Evolutionary conservation across 169 alveolate genomes (phyloP).

Genomic region (Theileria parva): DNA sequence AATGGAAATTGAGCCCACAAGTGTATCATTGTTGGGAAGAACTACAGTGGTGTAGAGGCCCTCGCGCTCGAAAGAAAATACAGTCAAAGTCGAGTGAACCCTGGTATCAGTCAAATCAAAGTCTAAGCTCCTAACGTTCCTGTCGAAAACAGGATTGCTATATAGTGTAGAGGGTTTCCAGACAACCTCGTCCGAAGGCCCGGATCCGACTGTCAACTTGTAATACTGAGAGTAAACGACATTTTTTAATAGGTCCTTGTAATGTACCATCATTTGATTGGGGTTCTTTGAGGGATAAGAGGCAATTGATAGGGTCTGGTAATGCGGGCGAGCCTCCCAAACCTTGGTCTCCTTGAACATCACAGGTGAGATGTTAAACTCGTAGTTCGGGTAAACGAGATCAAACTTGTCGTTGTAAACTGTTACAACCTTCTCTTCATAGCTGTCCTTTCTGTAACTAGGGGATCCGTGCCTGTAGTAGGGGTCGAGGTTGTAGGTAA

Average conservation of each 20-base stretch:
- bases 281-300: neutral
- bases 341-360: neutral
- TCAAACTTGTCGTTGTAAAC: neutral
- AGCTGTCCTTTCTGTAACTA: neutral
- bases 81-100: neutral
- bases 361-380: neutral
- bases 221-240: neutral
- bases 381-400: constrained; percentile 8
- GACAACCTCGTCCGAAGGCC: neutral
- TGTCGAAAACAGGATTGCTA: neutral
- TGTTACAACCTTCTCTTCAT: neutral
- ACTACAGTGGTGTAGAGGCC: neutral
- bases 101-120: neutral
- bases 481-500: neutral
- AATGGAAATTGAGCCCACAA: neutral
- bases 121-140: neutral
- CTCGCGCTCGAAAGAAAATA: neutral
- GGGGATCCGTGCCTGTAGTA: constrained; percentile 2
- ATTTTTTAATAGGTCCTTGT: neutral
- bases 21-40: neutral
- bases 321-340: neutral
- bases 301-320: neutral
- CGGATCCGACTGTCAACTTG: neutral
- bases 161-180: neutral
- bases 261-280: neutral